A percentile compares a stretch with the other conserved stretches of the same genome.
phyloP scores from a whole-genome alignment of 129 eudicot species.

The Escallonia rubra region DNA sequence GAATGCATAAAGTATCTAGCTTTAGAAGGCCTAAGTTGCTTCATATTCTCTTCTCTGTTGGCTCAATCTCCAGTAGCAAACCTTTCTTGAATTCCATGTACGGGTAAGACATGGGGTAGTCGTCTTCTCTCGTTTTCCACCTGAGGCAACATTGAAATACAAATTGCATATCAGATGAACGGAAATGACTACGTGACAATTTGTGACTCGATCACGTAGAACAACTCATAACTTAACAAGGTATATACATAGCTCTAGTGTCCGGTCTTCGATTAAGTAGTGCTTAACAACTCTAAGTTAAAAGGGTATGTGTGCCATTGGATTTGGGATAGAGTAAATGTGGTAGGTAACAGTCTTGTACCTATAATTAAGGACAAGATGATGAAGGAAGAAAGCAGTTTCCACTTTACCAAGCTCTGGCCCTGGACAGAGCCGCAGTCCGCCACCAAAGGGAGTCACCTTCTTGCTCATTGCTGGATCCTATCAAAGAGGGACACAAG shows the following conservation, averaged over 20 bases:
- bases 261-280: no score
- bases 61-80: constrained; percentile 26
- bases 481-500: constrained; percentile 2
- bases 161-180: no score
- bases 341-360: background rate
- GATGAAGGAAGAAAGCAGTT: constrained; percentile 46
- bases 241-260: no score
- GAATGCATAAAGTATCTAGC: no score
- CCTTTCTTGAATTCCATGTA: constrained; percentile 39
- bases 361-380: constrained; percentile 47
- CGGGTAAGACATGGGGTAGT: constrained; percentile 31
- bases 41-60: background rate
- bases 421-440: constrained; percentile 48
- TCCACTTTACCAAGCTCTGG: constrained; percentile 43
- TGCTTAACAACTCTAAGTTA: no score
- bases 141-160: constrained; percentile 2
- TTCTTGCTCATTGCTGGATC: constrained; percentile 31
- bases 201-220: no score
- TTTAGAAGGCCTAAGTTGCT: background rate
- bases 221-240: no score
- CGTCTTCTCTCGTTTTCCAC: constrained; percentile 43
- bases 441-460: constrained; percentile 45
- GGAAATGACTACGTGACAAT: no score
- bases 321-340: no score
- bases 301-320: no score